Evolutionary conservation across 2,329 filamentous ascomycete genomes (phyloP), one percentile per base, ranked within the genome.

Genomic region (Hypoxylon sp.): DNA sequence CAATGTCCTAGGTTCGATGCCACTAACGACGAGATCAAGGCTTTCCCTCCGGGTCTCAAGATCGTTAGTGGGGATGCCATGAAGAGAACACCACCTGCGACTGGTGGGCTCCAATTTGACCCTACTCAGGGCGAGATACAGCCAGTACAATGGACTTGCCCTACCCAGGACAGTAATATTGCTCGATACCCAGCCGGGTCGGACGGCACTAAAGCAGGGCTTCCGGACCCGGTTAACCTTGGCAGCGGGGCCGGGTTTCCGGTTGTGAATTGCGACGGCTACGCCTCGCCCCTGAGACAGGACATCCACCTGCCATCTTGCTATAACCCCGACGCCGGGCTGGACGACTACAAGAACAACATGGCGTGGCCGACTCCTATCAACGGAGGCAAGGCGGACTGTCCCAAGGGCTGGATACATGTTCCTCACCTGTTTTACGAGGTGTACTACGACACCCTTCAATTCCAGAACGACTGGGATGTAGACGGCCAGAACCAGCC

Each of bases 251-350:
- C 83, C 26, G 87, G 86, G 8, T 90, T 95, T 74, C 91, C 91
- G 12, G 84, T 88, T 74, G 82, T 85, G 73, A 85, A 89, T 74
- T 93, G 91, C 75, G 86, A 90, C 71, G 84, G 85, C 54, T 81
- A 79, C 57, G 82, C 81, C 66, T 88, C 87, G 42, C 87, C 87
- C 60, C 81, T 88, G 42, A 85, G 89, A 26, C 83, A 85, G 51
- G 88, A 92, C 68, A 78, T 91, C 42, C 89, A 90, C 79, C 89
- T 92, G 78, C 90, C 90, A 1, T 88, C 87, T 4, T 92, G 90
- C 82, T 91, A 90, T 84, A 84, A 92, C 76, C 89, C 89, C 28
- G 76, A 84, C 51, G 80, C 84, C 60, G 87, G 85, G 61, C 80
- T 88, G 45, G 78, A 81, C 30, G 81, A 88, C 78, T 87, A 86